Evolutionary conservation across 2,329 filamentous ascomycete species (phyloP), one percentile per base, ranked within the genome.

Genomic region (Neocucurbitaria cava): DNA sequence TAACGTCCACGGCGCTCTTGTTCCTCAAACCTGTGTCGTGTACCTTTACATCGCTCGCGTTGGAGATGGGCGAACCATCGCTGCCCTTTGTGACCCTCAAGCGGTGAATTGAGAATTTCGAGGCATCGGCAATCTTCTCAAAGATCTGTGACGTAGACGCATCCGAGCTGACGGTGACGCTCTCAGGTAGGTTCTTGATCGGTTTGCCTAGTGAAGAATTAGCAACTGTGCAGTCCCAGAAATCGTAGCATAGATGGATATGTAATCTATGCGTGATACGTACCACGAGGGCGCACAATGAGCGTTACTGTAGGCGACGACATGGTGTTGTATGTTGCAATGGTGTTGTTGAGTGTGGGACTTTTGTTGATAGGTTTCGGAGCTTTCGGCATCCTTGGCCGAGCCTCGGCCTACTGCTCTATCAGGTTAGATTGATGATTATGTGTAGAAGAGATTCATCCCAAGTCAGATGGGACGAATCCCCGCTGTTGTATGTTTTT

Each of bases 1-100:
- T 98, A 61, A 98, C 90, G 65, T 95, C 87, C 44, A 99, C 77
- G 18, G 82, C 80, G 60, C 84, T 85, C 65, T 83, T 82, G 62
- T 87, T 82, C 49, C 80, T 78, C 41, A 89, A 74, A 13, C 85
- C 85, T 3, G 82, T 83, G 40, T 80, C 78, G 57, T 83, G 76
- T 33, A 89, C 74, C 2, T 80, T 84, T 13, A 79, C 76, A 48
- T 81, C 78, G 50, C 79, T 77, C 49, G 76, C 78, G 65, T 87
- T 88, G 48, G 83, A 79, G 13, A 89, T 76, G 38, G 83, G 71
- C 36, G 78, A 81, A 44, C 85, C 84, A 78, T 88, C 86, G 60
- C 82, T 85, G 56, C 82, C 85, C 69, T 87, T 88, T 40, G 87
- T 89, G 60, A 89, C 79, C 53, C 86, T 81, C 54, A 89, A 72